Evolutionary conservation across 2,329 filamentous ascomycete species (phyloP), one percentile per base, ranked within the genome.

Genomic region (Phoma sp.): DNA sequence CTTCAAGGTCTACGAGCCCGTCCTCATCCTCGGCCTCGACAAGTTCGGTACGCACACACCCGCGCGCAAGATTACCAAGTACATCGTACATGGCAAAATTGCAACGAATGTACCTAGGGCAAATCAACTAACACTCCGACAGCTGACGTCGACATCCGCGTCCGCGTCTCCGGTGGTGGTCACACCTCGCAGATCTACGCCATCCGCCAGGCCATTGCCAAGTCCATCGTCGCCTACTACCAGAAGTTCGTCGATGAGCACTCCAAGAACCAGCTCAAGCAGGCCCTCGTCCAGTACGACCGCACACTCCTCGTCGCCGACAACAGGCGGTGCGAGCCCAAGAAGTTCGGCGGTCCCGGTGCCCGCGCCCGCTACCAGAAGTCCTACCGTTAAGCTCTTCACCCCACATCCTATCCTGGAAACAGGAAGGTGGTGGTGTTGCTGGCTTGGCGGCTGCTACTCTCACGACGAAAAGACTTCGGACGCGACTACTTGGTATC

Each of bases 161-260:
- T 98, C 79, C 90, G 93, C 77, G 95, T 98, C 75, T 86, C 87
- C 75, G 95, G 95, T 79, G 95, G 95, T 90, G 95, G 93, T 84
- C 93, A 98, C 86, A 93, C 90, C 68, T 96, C 91, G 59, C 93
- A 97, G 82, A 86, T 96, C 82, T 97, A 98, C 83, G 95, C 95
- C 79, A 91, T 98, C 86, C 92, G 95, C 75, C 95, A 99, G 85
- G 93, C 95, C 75, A 98, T 99, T 78, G 88, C 93, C 84, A 99
- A 98, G 88, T 89, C 89, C 75, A 91, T 96, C 79, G 76, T 96
- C 77, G 89, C 92, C 81, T 97, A 97, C 89, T 98, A 97, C 90
- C 93, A 97, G 85, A 97, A 99, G 87, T 99, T 89, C 84, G 91
- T 98, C 82, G 95, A 99, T 79, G 95, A 99, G 90, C 93, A 98